Percentiles rank a stretch among this genome's conserved stretches.
These are phyloP conservation scores for Eucalyptus erythrocorys DNA, from an alignment of 345 rosid genomes.

Conservation along the genomic window DNA sequence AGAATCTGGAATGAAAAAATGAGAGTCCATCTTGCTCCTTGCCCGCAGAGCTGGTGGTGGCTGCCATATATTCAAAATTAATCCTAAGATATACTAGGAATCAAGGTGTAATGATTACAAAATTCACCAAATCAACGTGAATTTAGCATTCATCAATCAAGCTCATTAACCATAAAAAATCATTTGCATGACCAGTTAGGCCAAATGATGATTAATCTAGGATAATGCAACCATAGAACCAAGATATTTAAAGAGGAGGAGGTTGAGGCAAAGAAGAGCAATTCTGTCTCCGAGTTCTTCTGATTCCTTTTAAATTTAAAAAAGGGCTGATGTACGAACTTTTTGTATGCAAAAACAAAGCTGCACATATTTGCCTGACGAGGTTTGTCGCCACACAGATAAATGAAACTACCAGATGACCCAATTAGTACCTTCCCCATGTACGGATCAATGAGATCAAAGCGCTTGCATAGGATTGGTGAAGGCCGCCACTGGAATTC, in stretches of 20 bases:
- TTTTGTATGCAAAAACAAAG: background rate
- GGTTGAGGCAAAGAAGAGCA: background rate
- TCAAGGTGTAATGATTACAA: background rate
- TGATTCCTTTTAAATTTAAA: background rate
- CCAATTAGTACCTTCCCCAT: constrained; percentile 70
- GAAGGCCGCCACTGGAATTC: constrained; percentile 96
- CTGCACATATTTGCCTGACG: background rate
- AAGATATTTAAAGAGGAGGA: background rate
- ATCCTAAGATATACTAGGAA: background rate
- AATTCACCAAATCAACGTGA: background rate
- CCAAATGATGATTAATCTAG: background rate
- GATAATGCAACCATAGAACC: background rate
- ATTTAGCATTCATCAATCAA: background rate
- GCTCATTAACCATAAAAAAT: background rate
- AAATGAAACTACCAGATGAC: background rate
- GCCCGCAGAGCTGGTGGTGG: constrained; percentile 68
- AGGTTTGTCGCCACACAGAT: background rate
- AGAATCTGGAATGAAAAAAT: constrained; percentile 66
- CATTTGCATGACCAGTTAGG: background rate
- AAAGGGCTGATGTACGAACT: background rate
- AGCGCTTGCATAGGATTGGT: constrained; percentile 85
- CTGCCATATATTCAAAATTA: constrained; percentile 24
- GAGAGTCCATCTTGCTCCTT: constrained; percentile 82
- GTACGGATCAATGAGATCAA: constrained; percentile 89
- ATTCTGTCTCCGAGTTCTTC: background rate